phyloP scores from a whole-genome alignment of 2,329 filamentous ascomycete species.

The Aulographum hederae region DNA sequence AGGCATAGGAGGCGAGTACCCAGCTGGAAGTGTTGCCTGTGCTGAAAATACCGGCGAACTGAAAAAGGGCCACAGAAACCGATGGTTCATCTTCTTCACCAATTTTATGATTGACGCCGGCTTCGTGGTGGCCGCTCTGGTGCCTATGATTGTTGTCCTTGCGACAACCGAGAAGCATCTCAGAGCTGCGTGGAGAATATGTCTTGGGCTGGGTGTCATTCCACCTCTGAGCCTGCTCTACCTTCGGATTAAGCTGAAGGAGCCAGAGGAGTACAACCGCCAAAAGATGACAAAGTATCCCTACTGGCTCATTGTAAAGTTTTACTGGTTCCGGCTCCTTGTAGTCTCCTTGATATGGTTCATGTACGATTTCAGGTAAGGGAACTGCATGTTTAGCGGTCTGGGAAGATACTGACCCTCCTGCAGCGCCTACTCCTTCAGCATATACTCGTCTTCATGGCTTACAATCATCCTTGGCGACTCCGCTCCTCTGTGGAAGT shows the following conservation, averaged over 20 bases:
- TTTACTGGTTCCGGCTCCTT: constrained; percentile 56
- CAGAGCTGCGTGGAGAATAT: constrained; percentile 64
- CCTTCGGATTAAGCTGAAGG: constrained; percentile 53
- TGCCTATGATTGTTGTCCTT: constrained; percentile 49
- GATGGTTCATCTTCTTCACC: constrained; percentile 69
- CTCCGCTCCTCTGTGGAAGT: constrained; percentile 45
- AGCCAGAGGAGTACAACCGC: constrained; percentile 59
- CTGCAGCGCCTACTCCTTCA: constrained; percentile 68
- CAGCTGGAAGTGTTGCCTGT: constrained; percentile 65
- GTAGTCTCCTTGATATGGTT: constrained; percentile 68
- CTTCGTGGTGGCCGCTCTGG: constrained; percentile 64
- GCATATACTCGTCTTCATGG: constrained; percentile 68
- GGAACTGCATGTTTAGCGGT: too few species aligned
- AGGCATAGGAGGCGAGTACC: constrained; percentile 67
- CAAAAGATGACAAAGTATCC: constrained; percentile 47
- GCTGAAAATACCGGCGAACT: constrained; percentile 75
- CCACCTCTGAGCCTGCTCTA: constrained; percentile 56
- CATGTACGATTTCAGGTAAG: constrained; percentile 37
- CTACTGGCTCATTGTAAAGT: constrained; percentile 34
- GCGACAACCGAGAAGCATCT: constrained; percentile 39
- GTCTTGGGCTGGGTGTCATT: constrained; percentile 60
- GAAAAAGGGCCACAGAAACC: constrained; percentile 62
- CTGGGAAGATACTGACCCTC: too few species aligned
- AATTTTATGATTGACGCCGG: constrained; percentile 76
- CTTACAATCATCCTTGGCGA: constrained; percentile 44